Conservation (phyloP, 2,329 filamentous ascomycete species). For the Tolypocladium sp. region DNA sequence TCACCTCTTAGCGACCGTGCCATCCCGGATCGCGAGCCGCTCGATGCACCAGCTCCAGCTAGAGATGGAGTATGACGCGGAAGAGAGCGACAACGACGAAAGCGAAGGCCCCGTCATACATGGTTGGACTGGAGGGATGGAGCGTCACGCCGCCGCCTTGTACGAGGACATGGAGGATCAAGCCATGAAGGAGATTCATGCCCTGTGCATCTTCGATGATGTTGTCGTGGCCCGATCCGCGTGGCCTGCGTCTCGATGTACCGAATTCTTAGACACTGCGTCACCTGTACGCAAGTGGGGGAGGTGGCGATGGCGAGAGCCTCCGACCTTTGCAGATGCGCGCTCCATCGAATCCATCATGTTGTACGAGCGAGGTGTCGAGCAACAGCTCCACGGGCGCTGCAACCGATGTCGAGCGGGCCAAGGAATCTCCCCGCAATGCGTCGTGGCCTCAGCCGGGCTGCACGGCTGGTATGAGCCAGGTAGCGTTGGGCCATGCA, state of each 20-base stretch:
- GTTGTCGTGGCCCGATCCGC: neutral
- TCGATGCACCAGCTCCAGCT: constrained; percentile 14
- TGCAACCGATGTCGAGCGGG: constrained; percentile 13
- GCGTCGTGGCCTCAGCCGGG: constrained; percentile 10
- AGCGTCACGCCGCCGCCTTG: constrained; percentile 3
- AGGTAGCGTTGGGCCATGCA: constrained; percentile 7
- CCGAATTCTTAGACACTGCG: neutral
- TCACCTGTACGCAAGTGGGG: constrained; percentile 9
- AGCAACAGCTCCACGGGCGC: constrained; percentile 7
- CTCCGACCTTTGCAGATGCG: constrained; percentile 5
- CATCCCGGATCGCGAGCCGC: constrained; percentile 2
- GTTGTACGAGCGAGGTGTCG: constrained; percentile 14
- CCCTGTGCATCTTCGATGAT: constrained; percentile 12
- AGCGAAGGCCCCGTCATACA: constrained; percentile 6
- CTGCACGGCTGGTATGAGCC: neutral
- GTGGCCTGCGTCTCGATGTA: neutral
- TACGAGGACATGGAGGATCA: constrained; percentile 4
- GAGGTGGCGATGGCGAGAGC: constrained; percentile 12
- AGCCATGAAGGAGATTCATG: constrained; percentile 10
- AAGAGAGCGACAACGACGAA: constrained; percentile 10
- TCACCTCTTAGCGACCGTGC: constrained; percentile 4
- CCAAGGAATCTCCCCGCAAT: constrained; percentile 13
- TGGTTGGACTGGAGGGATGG: constrained; percentile 6
- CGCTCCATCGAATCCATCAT: constrained; percentile 13
- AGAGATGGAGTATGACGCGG: constrained; percentile 11